A percentile compares a stretch with the other conserved stretches of the same genome.
Evolutionary conservation across 2,329 filamentous ascomycete genomes (phyloP).

Genomic region (Kalaharituber pfeilii): DNA sequence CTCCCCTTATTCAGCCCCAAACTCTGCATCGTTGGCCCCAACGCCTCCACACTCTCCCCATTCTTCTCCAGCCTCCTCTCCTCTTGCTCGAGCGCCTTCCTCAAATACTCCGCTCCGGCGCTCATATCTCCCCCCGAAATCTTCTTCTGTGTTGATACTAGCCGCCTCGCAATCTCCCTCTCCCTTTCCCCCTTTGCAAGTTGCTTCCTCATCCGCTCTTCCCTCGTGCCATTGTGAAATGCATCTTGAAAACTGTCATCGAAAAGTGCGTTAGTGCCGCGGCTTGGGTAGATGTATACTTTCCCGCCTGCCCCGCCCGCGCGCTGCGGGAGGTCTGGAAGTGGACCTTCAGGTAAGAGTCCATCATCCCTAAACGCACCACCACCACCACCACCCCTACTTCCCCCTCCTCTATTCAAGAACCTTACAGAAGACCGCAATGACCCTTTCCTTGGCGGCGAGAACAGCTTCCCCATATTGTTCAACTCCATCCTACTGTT

Average conservation of each 20-base stretch:
- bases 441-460: conserved; percentile 21
- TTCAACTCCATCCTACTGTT: conserved; percentile 63
- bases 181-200: conserved; percentile 54
- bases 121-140: conserved; percentile 9
- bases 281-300: conserved; percentile 29
- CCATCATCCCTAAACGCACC: conserved; percentile 21
- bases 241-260: conserved; percentile 41
- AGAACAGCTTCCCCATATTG: conserved; percentile 40
- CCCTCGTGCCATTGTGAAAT: conserved; percentile 38
- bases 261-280: conserved; percentile 46
- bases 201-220: conserved; percentile 47
- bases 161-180: conserved; percentile 49
- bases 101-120: conserved; percentile 21
- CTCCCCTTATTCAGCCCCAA: not conserved
- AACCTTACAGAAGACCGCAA: conserved; percentile 9
- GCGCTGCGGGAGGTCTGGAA: conserved; percentile 25
- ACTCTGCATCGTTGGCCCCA: not conserved
- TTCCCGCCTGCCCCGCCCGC: conserved; percentile 29
- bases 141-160: conserved; percentile 27
- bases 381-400: conserved; percentile 28
- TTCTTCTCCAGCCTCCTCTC: conserved; percentile 5
- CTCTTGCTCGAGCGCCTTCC: conserved; percentile 8
- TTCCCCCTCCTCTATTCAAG: conserved; percentile 25
- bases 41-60: not conserved
- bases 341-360: conserved; percentile 23